phyloP scores from a whole-genome alignment of 148 eudicot genomes.

The Cornus florida region DNA sequence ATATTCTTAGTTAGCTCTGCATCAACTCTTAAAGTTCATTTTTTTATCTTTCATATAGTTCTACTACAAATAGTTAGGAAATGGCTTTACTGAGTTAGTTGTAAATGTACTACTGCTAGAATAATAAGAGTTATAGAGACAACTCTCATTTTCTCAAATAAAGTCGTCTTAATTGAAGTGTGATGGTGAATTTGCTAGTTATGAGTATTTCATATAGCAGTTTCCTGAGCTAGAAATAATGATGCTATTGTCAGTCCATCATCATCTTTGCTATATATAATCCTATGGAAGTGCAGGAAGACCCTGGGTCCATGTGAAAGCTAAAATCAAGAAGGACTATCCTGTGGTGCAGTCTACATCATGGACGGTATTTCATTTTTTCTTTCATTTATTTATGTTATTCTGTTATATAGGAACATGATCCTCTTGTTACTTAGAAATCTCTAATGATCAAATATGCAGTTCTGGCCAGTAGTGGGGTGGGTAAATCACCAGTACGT shows the following conservation, averaged over 20 bases:
- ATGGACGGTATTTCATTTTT: constrained; percentile 64
- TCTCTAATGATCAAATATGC: constrained; percentile 16
- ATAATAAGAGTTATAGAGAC: too few species aligned
- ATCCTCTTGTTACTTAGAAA: background rate
- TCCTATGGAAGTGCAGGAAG: constrained; percentile 52
- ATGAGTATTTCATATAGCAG: background rate
- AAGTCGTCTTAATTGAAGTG: too few species aligned
- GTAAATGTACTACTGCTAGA: too few species aligned
- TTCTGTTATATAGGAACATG: background rate
- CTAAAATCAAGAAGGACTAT: constrained; percentile 76
- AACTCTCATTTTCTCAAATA: too few species aligned
- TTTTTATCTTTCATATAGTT: too few species aligned
- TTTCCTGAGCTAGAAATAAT: background rate
- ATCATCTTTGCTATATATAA: background rate
- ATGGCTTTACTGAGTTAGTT: too few species aligned
- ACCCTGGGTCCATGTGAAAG: constrained; percentile 73
- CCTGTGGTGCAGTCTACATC: constrained; percentile 76
- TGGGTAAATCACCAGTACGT: constrained; percentile 92
- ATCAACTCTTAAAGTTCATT: too few species aligned
- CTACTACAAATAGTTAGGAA: too few species aligned
- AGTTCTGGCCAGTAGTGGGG: constrained; percentile 95
- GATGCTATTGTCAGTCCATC: background rate
- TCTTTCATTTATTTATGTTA: background rate
- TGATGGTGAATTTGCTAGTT: too few species aligned
- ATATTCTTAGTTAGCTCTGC: too few species aligned